Evolutionary conservation across 306 rosid species (phyloP).

Genomic region (Urtica urens): DNA sequence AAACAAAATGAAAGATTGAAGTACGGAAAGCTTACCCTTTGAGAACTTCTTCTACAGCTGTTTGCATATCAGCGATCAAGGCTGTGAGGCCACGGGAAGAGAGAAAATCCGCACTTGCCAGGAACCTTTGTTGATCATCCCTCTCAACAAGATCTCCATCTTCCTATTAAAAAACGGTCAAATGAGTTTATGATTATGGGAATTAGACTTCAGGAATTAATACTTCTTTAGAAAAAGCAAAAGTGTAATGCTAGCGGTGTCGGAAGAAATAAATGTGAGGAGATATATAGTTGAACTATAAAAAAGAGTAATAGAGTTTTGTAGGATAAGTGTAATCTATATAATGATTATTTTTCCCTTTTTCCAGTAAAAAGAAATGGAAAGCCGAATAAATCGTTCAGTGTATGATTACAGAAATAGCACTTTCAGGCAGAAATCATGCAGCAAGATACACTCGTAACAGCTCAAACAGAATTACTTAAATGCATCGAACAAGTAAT

Average conservation of each 20-base stretch:
- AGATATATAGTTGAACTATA: too few species aligned
- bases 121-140: conserved; percentile 82
- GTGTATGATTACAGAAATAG: too few species aligned
- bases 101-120: conserved; percentile 71
- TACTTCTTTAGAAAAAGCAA: background rate
- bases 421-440: too few species aligned
- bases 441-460: too few species aligned
- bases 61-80: conserved; percentile 62
- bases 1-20: background rate
- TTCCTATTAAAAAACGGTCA: conserved; percentile 40
- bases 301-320: too few species aligned
- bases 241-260: background rate
- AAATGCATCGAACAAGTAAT: too few species aligned
- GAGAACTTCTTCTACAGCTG: conserved; percentile 60
- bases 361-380: too few species aligned
- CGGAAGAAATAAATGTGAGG: background rate
- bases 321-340: too few species aligned
- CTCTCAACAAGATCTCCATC: conserved; percentile 48
- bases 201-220: background rate
- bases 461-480: too few species aligned
- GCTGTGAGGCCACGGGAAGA: conserved; percentile 45
- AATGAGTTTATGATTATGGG: background rate
- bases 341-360: background rate
- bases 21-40: conserved; percentile 49
- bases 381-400: too few species aligned